Percentiles rank a stretch among this genome's conserved stretches.
phyloP scores from a whole-genome alignment of 2,329 filamentous ascomycete genomes.

The Thielaviopsis ethacetica region DNA sequence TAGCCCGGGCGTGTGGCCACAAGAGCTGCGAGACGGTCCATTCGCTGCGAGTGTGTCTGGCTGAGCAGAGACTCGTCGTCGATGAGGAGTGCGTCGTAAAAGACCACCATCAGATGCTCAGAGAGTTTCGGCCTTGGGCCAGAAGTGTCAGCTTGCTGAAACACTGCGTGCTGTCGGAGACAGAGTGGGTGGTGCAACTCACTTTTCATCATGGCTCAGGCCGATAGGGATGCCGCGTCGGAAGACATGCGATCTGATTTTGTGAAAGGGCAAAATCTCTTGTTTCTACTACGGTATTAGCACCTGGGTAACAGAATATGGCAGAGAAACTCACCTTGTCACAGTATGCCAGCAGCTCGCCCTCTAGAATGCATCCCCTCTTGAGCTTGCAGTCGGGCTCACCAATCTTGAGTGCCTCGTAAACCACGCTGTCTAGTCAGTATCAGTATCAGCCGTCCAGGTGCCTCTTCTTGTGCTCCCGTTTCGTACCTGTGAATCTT shows the following conservation, averaged over 20 bases:
- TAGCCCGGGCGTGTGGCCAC: conserved; percentile 37
- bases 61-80: conserved; percentile 36
- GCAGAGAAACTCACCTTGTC: conserved; percentile 37
- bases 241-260: conserved; percentile 64
- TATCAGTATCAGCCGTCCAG: background rate
- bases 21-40: conserved; percentile 40
- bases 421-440: conserved; percentile 31
- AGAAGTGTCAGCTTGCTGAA: background rate
- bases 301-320: background rate
- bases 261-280: conserved; percentile 59
- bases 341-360: conserved; percentile 67
- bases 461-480: conserved; percentile 11
- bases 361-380: conserved; percentile 60
- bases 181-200: conserved; percentile 16
- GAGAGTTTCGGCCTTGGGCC: conserved; percentile 26
- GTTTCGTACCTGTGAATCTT: conserved; percentile 37
- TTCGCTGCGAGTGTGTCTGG: conserved; percentile 39
- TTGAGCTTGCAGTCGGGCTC: conserved; percentile 40
- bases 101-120: conserved; percentile 46
- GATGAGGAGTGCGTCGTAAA: conserved; percentile 40
- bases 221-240: conserved; percentile 57
- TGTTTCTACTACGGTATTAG: conserved; percentile 26
- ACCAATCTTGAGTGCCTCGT: conserved; percentile 47
- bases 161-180: conserved; percentile 14
- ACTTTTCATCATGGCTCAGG: conserved; percentile 52